A percentile compares a stretch with the other conserved stretches of the same genome.
Conservation (phyloP, 495 filamentous ascomycete genomes). For the Cercophora newfieldiana region DNA sequence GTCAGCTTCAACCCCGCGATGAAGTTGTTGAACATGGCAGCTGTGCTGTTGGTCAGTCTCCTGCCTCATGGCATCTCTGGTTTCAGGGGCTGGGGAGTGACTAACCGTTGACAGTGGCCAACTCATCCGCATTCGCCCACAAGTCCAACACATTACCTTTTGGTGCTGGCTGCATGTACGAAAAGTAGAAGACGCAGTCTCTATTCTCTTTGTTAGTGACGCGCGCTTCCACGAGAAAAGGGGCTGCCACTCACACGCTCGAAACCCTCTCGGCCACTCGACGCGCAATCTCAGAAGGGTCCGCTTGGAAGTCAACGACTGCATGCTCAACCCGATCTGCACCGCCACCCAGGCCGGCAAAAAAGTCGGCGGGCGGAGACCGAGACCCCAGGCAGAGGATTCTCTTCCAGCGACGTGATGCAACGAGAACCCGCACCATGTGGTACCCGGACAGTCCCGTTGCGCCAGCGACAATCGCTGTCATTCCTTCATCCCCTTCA, state of each 20-base stretch:
- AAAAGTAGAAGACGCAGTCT: conserved; percentile 58
- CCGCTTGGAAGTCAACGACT: conserved; percentile 47
- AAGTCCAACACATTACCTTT: conserved; percentile 37
- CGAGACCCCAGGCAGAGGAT: conserved; percentile 52
- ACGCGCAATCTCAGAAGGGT: conserved; percentile 40
- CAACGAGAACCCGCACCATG: conserved; percentile 47
- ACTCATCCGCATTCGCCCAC: conserved; percentile 49
- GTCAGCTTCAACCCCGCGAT: conserved; percentile 42
- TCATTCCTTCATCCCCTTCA: conserved; percentile 37
- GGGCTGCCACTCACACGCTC: conserved; percentile 20
- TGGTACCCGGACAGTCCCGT: conserved; percentile 53
- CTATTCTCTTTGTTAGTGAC: conserved; percentile 24
- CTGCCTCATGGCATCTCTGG: background rate
- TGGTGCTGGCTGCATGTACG: conserved; percentile 51
- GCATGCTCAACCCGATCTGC: conserved; percentile 46
- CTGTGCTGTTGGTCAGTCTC: conserved; percentile 20
- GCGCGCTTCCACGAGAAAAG: background rate
- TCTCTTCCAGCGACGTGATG: conserved; percentile 51
- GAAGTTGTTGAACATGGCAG: conserved; percentile 49
- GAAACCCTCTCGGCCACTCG: conserved; percentile 29
- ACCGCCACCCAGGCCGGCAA: conserved; percentile 12
- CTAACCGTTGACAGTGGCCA: conserved; percentile 44
- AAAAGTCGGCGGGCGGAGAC: conserved; percentile 37
- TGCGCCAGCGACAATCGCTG: conserved; percentile 55
- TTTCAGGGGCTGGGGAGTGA: background rate